phyloP scores from a whole-genome alignment of 768 basidiomycete genomes.

The Termitomyces sp. region DNA sequence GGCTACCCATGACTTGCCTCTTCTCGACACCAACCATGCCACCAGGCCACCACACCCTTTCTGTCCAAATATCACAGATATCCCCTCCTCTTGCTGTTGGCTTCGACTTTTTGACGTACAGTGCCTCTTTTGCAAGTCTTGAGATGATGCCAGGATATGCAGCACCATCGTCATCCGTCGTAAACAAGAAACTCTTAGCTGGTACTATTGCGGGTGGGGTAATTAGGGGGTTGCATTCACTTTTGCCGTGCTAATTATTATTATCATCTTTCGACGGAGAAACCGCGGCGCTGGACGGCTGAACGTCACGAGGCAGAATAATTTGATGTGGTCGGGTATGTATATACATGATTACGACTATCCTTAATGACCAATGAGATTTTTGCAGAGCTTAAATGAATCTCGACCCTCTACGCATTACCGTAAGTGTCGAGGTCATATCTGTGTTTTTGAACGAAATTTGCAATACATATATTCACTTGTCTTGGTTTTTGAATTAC shows the following conservation, averaged over 20 bases:
- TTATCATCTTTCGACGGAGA: background rate
- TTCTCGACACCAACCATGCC: constrained; percentile 28
- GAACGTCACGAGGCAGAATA: background rate
- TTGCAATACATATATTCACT: background rate
- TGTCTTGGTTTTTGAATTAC: background rate
- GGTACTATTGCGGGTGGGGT: constrained; percentile 16
- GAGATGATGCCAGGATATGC: constrained; percentile 15
- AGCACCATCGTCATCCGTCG: background rate
- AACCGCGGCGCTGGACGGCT: background rate
- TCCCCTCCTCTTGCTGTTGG: constrained; percentile 26
- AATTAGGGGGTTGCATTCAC: constrained; percentile 12
- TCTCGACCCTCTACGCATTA: background rate
- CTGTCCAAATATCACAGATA: constrained; percentile 34
- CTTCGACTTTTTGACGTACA: constrained; percentile 38
- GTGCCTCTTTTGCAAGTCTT: constrained; percentile 26
- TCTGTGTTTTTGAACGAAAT: background rate
- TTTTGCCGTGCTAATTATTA: background rate
- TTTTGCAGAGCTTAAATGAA: background rate
- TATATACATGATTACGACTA: background rate
- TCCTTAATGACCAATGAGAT: background rate
- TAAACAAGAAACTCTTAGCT: background rate
- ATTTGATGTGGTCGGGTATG: constrained; percentile 4
- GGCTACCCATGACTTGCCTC: constrained; percentile 29
- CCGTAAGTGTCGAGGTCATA: background rate
- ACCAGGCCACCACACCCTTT: constrained; percentile 32